Evolutionary conservation across 148 eudicot genomes (phyloP), one percentile per base, ranked within the genome.

Genomic region (Polygonum aviculare): DNA sequence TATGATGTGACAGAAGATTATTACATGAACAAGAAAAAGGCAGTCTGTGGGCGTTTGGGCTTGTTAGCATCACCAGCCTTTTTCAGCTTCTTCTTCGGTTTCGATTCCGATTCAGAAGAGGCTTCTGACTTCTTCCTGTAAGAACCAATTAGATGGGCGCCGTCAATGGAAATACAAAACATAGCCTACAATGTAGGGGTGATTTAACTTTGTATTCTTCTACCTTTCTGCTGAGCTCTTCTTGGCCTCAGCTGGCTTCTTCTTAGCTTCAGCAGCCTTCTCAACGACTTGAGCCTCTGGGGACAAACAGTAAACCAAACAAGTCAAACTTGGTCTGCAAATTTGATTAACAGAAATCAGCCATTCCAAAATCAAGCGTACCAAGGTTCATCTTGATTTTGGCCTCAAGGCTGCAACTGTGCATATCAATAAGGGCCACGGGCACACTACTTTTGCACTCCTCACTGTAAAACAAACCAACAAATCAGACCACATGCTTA

Each of bases 341-440:
- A 5, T 35, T 18, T 22, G 21, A 35, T 16, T 5, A 15, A 38
- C 21, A 36, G 44, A 67, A 44, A 0, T 44, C 9, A 44, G 9
- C 47, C 7, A 6, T 44, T 44, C 9, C 9, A 44, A 41, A 44
- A 44, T 8, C 9, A 2, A 7, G 9, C 11, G 4, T 74, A 94
- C 98, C 96, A 5, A 94, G 81, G 63, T 80, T 86, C 88, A 82
- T 88, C 84, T 88, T 87, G 75, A 90, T 87, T 80, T 85, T 90
- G 48, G 96, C 96, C 22, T 92, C 96, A 74, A 86, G 84, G 39
- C 88, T 83, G 71, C 98, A 94, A 60, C 77, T 83, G 51, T 94
- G 98, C 89, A 89, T 85, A 79, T 85, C 90, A 35, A 94, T 90
- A n/a, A 94, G 84, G 1, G 90, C 97, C 26, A 91, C 92, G 1